phyloP scores from a whole-genome alignment of 306 rosid genomes.

The Cucumis hystrix region DNA sequence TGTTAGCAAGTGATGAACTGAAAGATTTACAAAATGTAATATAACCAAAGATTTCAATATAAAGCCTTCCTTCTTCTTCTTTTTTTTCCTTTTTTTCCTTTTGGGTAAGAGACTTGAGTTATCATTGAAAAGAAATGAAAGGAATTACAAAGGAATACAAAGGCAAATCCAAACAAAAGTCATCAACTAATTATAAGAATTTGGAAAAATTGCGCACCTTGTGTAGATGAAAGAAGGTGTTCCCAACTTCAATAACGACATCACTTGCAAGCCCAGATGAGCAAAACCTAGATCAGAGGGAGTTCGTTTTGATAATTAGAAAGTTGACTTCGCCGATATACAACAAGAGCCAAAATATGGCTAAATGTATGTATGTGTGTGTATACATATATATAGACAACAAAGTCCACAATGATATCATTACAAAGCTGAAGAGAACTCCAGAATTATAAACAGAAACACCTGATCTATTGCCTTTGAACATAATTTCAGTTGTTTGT shows the following conservation, averaged over 20 bases:
- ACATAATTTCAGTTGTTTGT: not conserved
- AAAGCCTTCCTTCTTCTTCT: too few species aligned
- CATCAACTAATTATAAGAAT: too few species aligned
- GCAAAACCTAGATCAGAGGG: slow-evolving; percentile 48
- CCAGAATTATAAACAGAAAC: not conserved
- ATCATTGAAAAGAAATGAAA: too few species aligned
- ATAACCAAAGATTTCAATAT: not conserved
- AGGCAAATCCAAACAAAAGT: too few species aligned
- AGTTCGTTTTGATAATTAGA: not conserved
- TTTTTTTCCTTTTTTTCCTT: too few species aligned
- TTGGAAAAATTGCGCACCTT: slow-evolving; percentile 26
- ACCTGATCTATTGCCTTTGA: not conserved
- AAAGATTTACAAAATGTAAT: not conserved
- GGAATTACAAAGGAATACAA: too few species aligned
- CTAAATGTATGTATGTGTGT: too few species aligned
- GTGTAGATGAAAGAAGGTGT: slow-evolving; percentile 70
- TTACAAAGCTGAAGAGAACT: not conserved
- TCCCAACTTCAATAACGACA: slow-evolving; percentile 65
- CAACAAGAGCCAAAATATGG: not conserved
- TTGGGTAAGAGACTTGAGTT: too few species aligned
- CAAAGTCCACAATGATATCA: not conserved
- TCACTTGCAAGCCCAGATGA: slow-evolving; percentile 79
- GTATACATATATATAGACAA: too few species aligned
- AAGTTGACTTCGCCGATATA: too few species aligned
- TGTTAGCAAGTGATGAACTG: not conserved